Percentiles rank a stretch among this genome's conserved stretches.
phyloP scores from a whole-genome alignment of 805 yeast species.

The Sugiyamaella marilandica region DNA sequence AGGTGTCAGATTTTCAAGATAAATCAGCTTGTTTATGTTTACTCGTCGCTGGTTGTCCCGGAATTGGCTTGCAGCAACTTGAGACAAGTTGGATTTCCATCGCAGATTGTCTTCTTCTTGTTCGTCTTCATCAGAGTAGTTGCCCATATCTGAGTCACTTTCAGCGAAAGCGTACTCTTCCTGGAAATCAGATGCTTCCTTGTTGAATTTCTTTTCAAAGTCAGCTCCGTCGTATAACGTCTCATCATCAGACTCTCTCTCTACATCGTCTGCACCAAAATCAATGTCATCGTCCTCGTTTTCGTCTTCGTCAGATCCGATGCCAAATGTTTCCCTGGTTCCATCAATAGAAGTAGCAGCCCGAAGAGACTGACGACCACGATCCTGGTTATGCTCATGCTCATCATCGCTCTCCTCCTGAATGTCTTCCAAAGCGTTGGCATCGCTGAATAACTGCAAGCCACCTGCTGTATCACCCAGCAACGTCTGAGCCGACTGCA shows the following conservation, averaged over 20 bases:
- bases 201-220: constrained; percentile 13
- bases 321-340: constrained; percentile 31
- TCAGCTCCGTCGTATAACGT: constrained; percentile 21
- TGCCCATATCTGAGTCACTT: constrained; percentile 38
- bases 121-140: constrained; percentile 36
- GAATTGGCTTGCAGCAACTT: constrained; percentile 57
- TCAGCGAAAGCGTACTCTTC: constrained; percentile 47
- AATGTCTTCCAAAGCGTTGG: constrained; percentile 45
- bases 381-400: constrained; percentile 41
- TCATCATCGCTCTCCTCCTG: constrained; percentile 42
- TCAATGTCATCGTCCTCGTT: constrained; percentile 17
- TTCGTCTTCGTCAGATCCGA: constrained; percentile 11
- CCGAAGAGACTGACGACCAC: constrained; percentile 67
- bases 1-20: constrained; percentile 73
- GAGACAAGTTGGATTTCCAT: constrained; percentile 33
- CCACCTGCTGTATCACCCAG: constrained; percentile 59
- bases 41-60: constrained; percentile 54
- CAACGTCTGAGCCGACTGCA: constrained; percentile 65
- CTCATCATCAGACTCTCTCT: constrained; percentile 29
- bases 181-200: constrained; percentile 33
- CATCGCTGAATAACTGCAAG: constrained; percentile 64
- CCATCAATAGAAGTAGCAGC: constrained; percentile 42
- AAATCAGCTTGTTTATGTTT: constrained; percentile 78
- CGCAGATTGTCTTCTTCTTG: constrained; percentile 23
- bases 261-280: constrained; percentile 25